A percentile compares a stretch with the other conserved stretches of the same genome.
Evolutionary conservation across 495 filamentous ascomycete species (phyloP).

Genomic region (Neurospora tetrasperma): DNA sequence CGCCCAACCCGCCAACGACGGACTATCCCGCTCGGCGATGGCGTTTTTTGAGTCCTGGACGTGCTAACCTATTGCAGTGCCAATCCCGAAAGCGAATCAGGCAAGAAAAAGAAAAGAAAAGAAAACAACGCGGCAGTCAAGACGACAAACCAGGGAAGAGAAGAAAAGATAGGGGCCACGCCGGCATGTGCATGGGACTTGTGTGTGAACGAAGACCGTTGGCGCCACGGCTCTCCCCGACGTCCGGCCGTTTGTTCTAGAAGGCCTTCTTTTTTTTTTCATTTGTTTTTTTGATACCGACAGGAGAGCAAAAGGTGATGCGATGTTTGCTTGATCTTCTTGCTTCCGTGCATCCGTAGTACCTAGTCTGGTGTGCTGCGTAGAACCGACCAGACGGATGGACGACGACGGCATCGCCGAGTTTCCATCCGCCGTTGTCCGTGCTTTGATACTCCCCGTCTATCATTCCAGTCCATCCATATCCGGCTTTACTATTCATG

Average conservation of each 20-base stretch:
- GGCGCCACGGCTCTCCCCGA: background rate
- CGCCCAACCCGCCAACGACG: background rate
- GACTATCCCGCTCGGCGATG: background rate
- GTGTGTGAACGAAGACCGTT: background rate
- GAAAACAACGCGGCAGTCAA: too few species aligned
- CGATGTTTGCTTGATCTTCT: background rate
- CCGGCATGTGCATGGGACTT: background rate
- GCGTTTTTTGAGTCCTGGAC: background rate
- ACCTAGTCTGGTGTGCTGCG: background rate
- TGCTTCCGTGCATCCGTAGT: background rate
- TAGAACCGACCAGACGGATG: background rate
- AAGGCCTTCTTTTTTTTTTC: background rate
- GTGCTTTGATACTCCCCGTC: background rate
- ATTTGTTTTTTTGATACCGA: background rate
- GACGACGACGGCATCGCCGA: background rate
- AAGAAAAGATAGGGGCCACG: background rate
- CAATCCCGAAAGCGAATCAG: background rate
- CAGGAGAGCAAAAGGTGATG: background rate
- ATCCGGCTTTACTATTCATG: background rate
- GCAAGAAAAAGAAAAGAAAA: background rate
- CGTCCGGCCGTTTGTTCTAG: background rate
- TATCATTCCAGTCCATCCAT: background rate
- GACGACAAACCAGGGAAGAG: too few species aligned
- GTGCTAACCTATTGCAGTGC: background rate
- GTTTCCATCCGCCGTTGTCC: background rate